A percentile compares a stretch with the other conserved stretches of the same genome.
phyloP scores from a whole-genome alignment of 352 stramenopile genomes.

The Globisporangium abappressorium region DNA sequence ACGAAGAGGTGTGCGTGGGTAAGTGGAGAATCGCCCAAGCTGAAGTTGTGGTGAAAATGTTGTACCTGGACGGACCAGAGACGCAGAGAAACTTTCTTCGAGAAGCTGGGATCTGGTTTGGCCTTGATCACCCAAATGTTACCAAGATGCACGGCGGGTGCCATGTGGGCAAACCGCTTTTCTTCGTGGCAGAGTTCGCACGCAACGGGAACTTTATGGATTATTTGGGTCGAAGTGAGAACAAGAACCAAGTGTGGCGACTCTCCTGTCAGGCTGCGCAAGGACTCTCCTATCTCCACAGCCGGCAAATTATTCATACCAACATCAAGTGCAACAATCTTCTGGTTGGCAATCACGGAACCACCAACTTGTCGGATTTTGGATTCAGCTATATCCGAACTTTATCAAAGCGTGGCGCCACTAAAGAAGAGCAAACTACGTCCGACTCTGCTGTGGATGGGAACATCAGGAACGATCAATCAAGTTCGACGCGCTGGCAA shows the following conservation, averaged over 20 bases:
- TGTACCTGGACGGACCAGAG: constrained; percentile 20
- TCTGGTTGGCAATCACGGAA: no score
- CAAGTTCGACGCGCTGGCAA: constrained; percentile 23
- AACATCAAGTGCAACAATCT: neutral
- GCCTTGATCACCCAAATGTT: constrained; percentile 34
- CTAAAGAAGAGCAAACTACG: no score
- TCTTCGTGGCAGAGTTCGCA: constrained; percentile 18
- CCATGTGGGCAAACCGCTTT: constrained; percentile 29
- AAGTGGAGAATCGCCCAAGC: constrained; percentile 8
- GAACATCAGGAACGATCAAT: no score
- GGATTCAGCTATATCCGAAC: no score
- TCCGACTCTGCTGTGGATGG: no score
- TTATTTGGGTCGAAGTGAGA: constrained; percentile 4
- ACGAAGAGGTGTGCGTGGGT: constrained; percentile 23
- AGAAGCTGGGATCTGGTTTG: constrained; percentile 34
- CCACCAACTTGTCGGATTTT: no score
- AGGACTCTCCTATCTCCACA: neutral
- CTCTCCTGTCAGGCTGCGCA: constrained; percentile 19
- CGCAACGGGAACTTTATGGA: neutral
- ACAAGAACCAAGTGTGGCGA: constrained; percentile 14
- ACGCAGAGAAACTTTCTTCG: constrained; percentile 26
- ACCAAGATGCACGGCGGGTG: constrained; percentile 38
- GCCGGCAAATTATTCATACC: neutral
- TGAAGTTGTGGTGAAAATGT: constrained; percentile 37
- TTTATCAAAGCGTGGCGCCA: no score